Conservation (phyloP, 108 stramenopile genomes). For the Conticribra weissflogii region DNA sequence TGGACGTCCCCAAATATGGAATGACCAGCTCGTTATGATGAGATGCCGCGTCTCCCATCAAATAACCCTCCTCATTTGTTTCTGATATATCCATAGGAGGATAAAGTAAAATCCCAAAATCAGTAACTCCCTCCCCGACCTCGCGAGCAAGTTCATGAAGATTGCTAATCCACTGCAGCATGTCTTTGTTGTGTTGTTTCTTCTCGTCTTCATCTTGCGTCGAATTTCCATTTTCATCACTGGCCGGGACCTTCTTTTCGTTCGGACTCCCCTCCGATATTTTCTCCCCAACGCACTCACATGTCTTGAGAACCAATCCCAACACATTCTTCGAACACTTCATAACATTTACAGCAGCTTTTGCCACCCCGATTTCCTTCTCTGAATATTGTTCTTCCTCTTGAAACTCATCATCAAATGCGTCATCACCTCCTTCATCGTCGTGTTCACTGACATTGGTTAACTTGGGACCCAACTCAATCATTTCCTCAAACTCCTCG, state of each 20-base stretch:
- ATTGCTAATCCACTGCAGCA: slow-evolving; percentile 53
- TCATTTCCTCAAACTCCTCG: slow-evolving; percentile 79
- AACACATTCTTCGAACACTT: slow-evolving; percentile 79
- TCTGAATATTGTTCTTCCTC: slow-evolving; percentile 64
- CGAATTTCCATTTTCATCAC: slow-evolving; percentile 6
- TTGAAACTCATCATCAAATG: slow-evolving; percentile 33
- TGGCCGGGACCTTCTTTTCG: background rate
- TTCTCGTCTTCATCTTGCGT: too few species aligned
- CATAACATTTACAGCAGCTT: slow-evolving; percentile 64
- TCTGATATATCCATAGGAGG: slow-evolving; percentile 60
- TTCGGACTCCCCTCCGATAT: background rate
- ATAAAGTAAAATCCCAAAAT: slow-evolving; percentile 76
- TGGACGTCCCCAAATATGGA: slow-evolving; percentile 13
- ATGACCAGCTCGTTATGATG: background rate
- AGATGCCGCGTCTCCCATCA: background rate
- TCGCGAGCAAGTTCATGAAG: slow-evolving; percentile 54
- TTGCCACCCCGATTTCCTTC: slow-evolving; percentile 65
- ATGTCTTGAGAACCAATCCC: slow-evolving; percentile 66
- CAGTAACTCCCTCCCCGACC: slow-evolving; percentile 82
- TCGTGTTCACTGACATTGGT: too few species aligned
- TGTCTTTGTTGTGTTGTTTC: slow-evolving; percentile 8
- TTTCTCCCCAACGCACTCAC: slow-evolving; percentile 61
- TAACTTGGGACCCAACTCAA: slow-evolving; percentile 53
- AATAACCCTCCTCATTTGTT: background rate
- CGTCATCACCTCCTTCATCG: slow-evolving; percentile 32